Base-by-base conservation (phyloP, 768 basidiomycete genomes). In the Sistotremastrum niveocremeum region DNA sequence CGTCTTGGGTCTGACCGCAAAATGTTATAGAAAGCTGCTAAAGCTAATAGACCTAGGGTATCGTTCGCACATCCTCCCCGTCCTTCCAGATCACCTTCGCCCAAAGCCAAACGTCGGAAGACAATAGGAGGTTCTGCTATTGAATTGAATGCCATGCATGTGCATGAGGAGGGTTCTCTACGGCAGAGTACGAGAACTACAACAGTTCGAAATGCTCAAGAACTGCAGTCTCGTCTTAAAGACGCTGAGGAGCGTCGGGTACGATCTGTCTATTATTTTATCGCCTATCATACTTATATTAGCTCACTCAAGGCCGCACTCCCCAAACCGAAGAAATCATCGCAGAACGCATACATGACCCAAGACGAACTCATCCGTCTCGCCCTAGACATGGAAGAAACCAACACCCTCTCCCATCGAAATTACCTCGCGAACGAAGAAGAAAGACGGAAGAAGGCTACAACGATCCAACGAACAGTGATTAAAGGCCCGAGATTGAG, bases 381-480 rank as follows among this genome's bases (percentile, higher is more conserved):
- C 5, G 89, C 89, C 0, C 73, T 91, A 11, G 84, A 89, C 54
- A 86, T 79, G 44, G 89, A 91, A 60, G 88, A 89, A 60, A 79
- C 81, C 0, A 93, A 93, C 57, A 77, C 81, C 20, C 69, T 70
- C 4, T 79, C 86, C 41, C 84, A 91, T 51, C 69, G 74, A 34
- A 75, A 88, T 53, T 91, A 90, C 56, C 74, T 91, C 31, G 73
- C 70, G 42, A 62, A 77, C 2, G 89, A 93, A 53, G 87, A 86
- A 56, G 85, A 87, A 62, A 87, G 84, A 52, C 76, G 86, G 6
- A 77, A 74, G 55, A 76, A 76, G 33, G 79, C 74, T 29, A 68
- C 67, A 11, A 64, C 67, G 8, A 77, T 79, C 29, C 74, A 80
- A 31, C 76, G 81, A 39, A 65, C 71, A n/a, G 59, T 66, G 7